Base-by-base conservation (phyloP, 2,329 filamentous ascomycete genomes). In the Curvularia spicifera region DNA sequence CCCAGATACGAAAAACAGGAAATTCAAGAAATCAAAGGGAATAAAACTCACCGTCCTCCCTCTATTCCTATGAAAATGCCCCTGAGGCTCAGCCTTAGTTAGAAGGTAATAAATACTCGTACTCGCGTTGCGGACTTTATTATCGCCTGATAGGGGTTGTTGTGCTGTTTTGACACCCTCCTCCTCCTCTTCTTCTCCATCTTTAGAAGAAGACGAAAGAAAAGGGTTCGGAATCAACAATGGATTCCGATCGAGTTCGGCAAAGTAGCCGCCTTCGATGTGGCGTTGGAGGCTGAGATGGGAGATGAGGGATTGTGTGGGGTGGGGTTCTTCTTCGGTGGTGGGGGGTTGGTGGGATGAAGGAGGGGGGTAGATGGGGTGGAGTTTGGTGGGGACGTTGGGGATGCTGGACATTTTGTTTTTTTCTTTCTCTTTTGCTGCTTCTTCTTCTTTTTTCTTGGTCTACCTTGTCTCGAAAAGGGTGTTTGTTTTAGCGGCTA, bases 71-170 rank as follows among this genome's bases (percentile, higher is more conserved):
- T 91, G 88, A 65, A 90, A 89, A 18, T 78, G 78, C 0, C 88
- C 87, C 59, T 85, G 76, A 0, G 86, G 84, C 0, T 78, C 79
- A 20, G 66, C 66, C 0, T 85, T 83, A 0, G 85, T 88, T 37
- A 91, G 77, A 46, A 88, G 79, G 71, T 91, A 91, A 74, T 83
- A 85, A 51, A 91, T 90, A 1, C 81, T 82, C 0, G 87, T 89
- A 53, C 82, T 85, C 1, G 85, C 82, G 55, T 81, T 81, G 33
- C 87, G 81, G 15, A 80, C 75, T 9, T 67, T 51, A 2, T 80
- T 74, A 53, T 79, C 71, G 13, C 74, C 76, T 1, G 65, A 71
- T 13, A 37, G 33, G 5, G 33, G 33, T n/a, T 13, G 3, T 3
- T 3, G 15, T 78, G 78, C 20, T 78, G 76, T n/a, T 74, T 70